Evolutionary conservation across 2,329 filamentous ascomycete genomes (phyloP), one percentile per base, ranked within the genome.

Genomic region (Ophiosphaerella herpotricha): DNA sequence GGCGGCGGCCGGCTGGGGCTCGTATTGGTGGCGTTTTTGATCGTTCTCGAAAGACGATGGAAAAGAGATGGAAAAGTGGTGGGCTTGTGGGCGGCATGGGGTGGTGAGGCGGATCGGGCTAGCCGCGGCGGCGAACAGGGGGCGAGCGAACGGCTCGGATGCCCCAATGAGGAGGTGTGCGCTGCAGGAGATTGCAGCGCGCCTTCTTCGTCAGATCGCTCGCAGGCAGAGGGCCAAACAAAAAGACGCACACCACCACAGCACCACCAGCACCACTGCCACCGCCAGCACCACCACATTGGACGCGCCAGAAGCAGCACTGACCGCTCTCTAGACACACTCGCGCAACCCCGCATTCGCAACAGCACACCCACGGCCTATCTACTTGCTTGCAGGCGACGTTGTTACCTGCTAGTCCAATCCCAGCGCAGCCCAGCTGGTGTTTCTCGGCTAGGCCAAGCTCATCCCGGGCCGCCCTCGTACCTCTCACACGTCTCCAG

Each of bases 361-460:
- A 39, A 7, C 12, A 40, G 21, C 38, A 29, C 9, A 29, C 6
- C 26, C 9, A 29, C 26, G 18, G 18, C 18, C 18, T 21, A 21
- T 5, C 18, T 21, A 3, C 18, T 21, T 21, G 18, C 18, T 21
- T 21, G 18, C 18, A 21, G 18, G 18, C 4, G 18, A 21, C 26
- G 26, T 29, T 29, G 6, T 2, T 29, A 5, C 6, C 26, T 29
- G 26, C 26, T 11, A 29, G 26, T 29, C 26, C 26, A 29, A 11
- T 29, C 26, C 58, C 57, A 39, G 56, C 26, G 7, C 7, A 11
- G 7, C 26, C 58, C 57, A 39, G 56, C 53, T 54, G 57, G 60
- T 58, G 62, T 57, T 57, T 60, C 60, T 68, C 65, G 67, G 65
- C 60, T 68, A 63, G 11, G 58, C 61, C 60, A 61, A 61, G 61